Evolutionary conservation across 2,329 filamentous ascomycete genomes (phyloP).

Genomic region (Penicillium sp.): DNA sequence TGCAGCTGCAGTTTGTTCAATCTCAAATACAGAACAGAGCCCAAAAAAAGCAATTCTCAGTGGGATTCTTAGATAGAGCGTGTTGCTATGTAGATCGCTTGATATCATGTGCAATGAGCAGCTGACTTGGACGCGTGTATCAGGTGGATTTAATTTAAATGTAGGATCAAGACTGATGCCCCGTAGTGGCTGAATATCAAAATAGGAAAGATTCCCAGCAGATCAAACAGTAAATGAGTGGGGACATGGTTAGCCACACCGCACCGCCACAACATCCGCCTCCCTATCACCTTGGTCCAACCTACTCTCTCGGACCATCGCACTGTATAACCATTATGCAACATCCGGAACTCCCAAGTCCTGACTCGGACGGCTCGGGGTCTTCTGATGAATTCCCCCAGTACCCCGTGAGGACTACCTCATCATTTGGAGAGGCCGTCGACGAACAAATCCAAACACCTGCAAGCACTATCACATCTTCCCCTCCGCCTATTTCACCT

Average conservation of each 20-base stretch:
- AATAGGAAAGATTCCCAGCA: slow-evolving; percentile 1
- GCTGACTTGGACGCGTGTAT: not conserved
- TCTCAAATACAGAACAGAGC: not conserved
- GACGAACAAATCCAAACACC: slow-evolving; percentile 32
- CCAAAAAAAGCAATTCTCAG: no score
- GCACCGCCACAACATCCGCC: slow-evolving; percentile 21
- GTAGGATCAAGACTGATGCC: not conserved
- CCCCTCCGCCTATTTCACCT: slow-evolving; percentile 29
- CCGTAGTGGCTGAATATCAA: not conserved
- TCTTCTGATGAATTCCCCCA: slow-evolving; percentile 43
- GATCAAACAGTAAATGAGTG: slow-evolving; percentile 1
- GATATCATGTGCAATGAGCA: not conserved
- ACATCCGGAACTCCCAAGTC: slow-evolving; percentile 40
- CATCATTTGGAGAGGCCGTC: slow-evolving; percentile 33
- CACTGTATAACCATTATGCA: slow-evolving; percentile 39
- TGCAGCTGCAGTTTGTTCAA: not conserved
- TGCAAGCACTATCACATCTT: slow-evolving; percentile 34
- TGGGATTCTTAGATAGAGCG: not conserved
- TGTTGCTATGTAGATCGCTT: not conserved
- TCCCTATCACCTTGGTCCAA: slow-evolving; percentile 23
- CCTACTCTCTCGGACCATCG: slow-evolving; percentile 14
- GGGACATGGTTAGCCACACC: slow-evolving; percentile 8
- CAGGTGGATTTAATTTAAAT: not conserved
- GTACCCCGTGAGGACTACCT: slow-evolving; percentile 30
- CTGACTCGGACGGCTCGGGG: slow-evolving; percentile 43